Evolutionary conservation across 78 protist species (phyloP), one percentile per base, ranked within the genome.

Genomic region (Isochrysis galbana): DNA sequence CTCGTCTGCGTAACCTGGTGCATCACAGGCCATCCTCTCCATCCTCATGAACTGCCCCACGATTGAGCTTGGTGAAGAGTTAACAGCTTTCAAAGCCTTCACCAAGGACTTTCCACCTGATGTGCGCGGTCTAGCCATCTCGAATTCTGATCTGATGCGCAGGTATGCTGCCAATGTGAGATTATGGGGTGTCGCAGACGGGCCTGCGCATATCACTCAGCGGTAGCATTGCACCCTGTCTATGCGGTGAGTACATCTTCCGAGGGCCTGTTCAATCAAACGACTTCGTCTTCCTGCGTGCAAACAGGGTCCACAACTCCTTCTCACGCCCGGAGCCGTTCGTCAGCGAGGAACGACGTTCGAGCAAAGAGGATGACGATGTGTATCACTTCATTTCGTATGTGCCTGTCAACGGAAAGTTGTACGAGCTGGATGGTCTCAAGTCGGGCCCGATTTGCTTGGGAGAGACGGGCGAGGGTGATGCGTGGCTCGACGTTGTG

Each of bases 391-490:
- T 98, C 92, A 96, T 97, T 23, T 34, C 86, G 36, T 90, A 77
- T 69, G 91, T 98, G 14, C 99, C 99, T 23, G 41, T 94, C 36
- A 80, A 95, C n/a, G 98, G 98, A 36, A 80, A 51, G 39, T 72
- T 98, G 4, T 98, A 97, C 90, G 99, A 98, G 91, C 93, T 98
- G 26, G 99, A 98, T 93, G 99, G 99, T 1, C 93, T 98, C 19
- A 92, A 96, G 93, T 22, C 29, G n/a, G 99, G 99, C 4, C 99
- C 99, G 61, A 14, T 51, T 7, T 14, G 7, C 29, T 14, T 51
- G 29, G 61, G 61, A 7, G 61, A 51, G 61, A 7, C 14, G 61
- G 29, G 29, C 29, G 29, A 51, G 61, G 10, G 74, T 26, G 23
- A 3, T 26, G 74, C 19, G 29, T 61, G 10, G 74, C 74, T 61